Base-by-base conservation (phyloP, 768 basidiomycete species). In the Tulasnella sp. region DNA sequence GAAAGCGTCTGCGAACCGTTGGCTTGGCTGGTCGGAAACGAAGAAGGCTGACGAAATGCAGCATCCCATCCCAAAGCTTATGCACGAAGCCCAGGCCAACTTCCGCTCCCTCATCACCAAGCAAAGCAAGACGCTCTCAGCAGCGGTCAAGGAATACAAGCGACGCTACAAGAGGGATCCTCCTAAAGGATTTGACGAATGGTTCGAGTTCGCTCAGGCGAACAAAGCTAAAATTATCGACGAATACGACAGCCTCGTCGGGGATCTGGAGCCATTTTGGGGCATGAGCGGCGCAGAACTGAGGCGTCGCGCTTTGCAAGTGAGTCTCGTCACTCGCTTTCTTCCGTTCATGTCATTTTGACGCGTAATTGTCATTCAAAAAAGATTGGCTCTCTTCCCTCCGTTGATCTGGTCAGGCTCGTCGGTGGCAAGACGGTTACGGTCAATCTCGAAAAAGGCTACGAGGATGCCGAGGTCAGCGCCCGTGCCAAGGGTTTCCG, bases 201-300 rank as follows among this genome's bases (percentile, higher is more conserved):
- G 97, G 97, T 97, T 90, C 88, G 81, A 83, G 67, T 83, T 79
- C 12, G 81, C 77, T 45, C 71, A 78, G 40, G 29, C 19, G 29
- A 76, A 78, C 58, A 71, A 77, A 25, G 58, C 77, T 42, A 78
- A 76, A 45, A 77, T 78, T 7, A 71, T 78, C 36, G 77, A 78
- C 69, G 77, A 78, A 36, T 98, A 94, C 82, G 92, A 94, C 77
- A 86, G 87, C 5, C 86, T 97, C n/a, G 81, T 88, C 40, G 85
- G 87, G 72, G 97, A 99, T 81, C 83, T 99, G 71, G 88, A 86
- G 31, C 96, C 96, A 0, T 99, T 96, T 82, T 94, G 92, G 90
- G 82, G 86, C 9, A 81, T 97, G 45, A 85, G 87, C 8, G 91
- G 92, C 0, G 87, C 85, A 75, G 93, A 97, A 81, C 80, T 97